Conservation (phyloP, 148 eudicot species). For the Pouteria glomerata region DNA sequence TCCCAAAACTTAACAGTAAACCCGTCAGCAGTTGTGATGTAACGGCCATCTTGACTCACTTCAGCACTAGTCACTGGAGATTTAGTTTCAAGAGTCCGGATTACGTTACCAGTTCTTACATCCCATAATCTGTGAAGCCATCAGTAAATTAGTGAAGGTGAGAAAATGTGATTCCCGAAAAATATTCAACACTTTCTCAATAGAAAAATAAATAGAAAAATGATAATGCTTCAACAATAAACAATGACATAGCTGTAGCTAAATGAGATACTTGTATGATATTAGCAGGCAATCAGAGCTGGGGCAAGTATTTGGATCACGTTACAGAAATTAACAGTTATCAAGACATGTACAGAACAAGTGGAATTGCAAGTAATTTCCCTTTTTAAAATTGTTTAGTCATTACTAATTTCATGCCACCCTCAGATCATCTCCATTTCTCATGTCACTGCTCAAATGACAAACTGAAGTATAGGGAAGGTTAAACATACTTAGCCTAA, state of each 20-base stretch:
- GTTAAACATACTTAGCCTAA: too few species aligned
- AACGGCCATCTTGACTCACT: constrained; percentile 88
- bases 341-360: neutral
- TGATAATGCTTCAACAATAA: neutral
- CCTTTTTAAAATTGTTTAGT: too few species aligned
- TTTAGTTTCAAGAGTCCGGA: constrained; percentile 72
- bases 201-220: neutral
- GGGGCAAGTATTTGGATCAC: neutral
- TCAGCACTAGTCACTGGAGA: constrained; percentile 79
- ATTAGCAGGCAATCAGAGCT: neutral
- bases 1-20: constrained; percentile 85
- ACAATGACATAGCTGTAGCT: neutral
- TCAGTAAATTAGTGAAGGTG: neutral
- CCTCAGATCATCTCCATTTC: too few species aligned
- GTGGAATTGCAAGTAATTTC: too few species aligned
- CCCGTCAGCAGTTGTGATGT: constrained; percentile 81
- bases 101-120: constrained; percentile 67
- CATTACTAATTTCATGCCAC: too few species aligned
- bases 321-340: neutral
- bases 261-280: neutral
- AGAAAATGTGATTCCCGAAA: neutral
- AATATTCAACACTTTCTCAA: neutral
- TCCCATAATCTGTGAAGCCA: constrained; percentile 61
- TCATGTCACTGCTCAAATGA: too few species aligned
- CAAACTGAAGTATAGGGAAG: too few species aligned